Base-by-base conservation (phyloP, 306 rosid species). In the Trichosanthes truncata region DNA sequence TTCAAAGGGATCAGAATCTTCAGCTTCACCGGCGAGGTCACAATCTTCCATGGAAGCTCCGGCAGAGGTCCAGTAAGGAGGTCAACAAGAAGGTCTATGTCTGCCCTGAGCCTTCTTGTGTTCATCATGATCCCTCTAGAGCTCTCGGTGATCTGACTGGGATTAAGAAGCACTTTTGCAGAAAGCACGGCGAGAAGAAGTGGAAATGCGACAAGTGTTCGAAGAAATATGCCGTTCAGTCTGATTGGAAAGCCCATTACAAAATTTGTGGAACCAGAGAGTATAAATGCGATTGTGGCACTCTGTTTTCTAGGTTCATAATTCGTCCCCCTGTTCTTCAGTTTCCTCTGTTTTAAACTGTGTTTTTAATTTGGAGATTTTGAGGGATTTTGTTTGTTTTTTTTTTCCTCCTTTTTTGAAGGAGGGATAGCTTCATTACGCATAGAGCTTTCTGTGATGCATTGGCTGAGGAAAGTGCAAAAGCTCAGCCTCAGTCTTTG, bases 221-320 rank as follows among this genome's bases (percentile, higher is more conserved):
- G 12, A 94, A 94, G 91, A 94, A 92, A 72, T 94, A 94, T 78
- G 98, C 98, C 0, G 98, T 94, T 65, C 98, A 94, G 81, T 94
- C 98, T 7, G 98, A 94, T 88, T 94, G 98, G 96, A 94, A 94
- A 80, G 98, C 98, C 36, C 98, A 94, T 86, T 90, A 92, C 23
- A 94, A 92, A 77, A 85, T 94, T 62, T 94, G 98, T 73, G 97
- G 98, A 36, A 88, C 96, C 59, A 82, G 93, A 62, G 98, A 94
- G 89, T 94, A 94, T 79, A 94, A 90, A 85, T 94, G 98, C 85
- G 98, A 94, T 80, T 94, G 98, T 63, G 97, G 97, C 17, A 89
- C 97, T 17, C 55, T 92, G 74, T 89, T 93, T 81, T 89, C 91
- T 7, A 92, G 98, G 97, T 90, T 65, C 36, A 9, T 36, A 20